Evolutionary conservation across 2,329 filamentous ascomycete genomes (phyloP).

Genomic region (Harringtonia aguacate): DNA sequence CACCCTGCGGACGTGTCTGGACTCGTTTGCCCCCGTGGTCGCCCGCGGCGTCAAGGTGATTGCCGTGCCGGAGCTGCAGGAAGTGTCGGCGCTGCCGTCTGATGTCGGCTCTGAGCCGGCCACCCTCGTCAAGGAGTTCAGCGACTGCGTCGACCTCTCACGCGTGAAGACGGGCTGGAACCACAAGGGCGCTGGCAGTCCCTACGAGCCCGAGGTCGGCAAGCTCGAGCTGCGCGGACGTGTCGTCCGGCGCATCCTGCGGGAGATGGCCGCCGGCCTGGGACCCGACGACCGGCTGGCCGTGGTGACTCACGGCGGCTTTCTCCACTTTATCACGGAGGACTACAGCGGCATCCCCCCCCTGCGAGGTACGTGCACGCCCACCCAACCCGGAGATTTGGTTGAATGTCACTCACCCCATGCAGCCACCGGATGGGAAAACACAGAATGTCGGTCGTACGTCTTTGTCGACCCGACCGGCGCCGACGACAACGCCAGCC

Average conservation of each 20-base stretch:
- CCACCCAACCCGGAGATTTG: no score
- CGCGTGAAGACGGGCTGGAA: constrained; percentile 60
- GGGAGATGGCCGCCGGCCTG: constrained; percentile 30
- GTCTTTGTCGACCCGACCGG: constrained; percentile 45
- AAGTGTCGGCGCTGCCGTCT: constrained; percentile 63
- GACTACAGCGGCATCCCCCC: constrained; percentile 58
- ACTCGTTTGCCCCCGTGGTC: constrained; percentile 52
- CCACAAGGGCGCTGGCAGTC: constrained; percentile 42
- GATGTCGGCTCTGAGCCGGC: constrained; percentile 57
- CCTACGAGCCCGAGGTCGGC: constrained; percentile 33
- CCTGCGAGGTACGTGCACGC: not conserved
- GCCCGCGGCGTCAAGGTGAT: constrained; percentile 39
- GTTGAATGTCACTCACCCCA: no score
- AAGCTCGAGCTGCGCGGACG: constrained; percentile 51
- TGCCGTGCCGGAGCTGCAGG: constrained; percentile 67
- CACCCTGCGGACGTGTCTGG: constrained; percentile 67
- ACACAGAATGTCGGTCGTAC: constrained; percentile 63
- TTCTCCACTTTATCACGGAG: constrained; percentile 75
- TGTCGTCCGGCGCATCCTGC: constrained; percentile 49
- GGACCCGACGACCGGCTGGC: constrained; percentile 51
- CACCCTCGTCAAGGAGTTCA: constrained; percentile 50
- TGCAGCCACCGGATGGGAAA: constrained; percentile 62
- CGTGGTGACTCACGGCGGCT: constrained; percentile 72
- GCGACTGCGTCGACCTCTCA: constrained; percentile 47
- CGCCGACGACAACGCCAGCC: constrained; percentile 31